Evolutionary conservation across 1,139 yeast genomes (phyloP).

Genomic region (Zygoascus hellenicus): DNA sequence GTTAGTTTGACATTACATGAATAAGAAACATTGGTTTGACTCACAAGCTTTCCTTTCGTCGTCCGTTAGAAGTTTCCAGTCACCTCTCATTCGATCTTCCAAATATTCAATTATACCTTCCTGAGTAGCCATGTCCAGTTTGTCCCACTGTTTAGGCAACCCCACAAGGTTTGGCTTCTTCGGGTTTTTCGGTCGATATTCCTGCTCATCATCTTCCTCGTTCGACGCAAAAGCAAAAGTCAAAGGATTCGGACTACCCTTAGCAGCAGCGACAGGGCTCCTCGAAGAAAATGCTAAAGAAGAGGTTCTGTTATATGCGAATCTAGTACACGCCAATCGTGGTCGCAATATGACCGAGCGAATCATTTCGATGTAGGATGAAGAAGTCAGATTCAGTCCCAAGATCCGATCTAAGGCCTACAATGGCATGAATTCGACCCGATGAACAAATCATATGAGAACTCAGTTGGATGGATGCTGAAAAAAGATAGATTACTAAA

Average conservation of each 20-base stretch:
- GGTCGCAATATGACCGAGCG: too few species aligned
- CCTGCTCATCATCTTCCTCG: slow-evolving; percentile 7
- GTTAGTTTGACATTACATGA: not conserved
- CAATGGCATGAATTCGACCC: too few species aligned
- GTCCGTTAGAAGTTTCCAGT: slow-evolving; percentile 35
- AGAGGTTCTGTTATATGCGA: too few species aligned
- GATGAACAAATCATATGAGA: too few species aligned
- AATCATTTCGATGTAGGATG: too few species aligned
- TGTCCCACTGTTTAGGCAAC: slow-evolving; percentile 35
- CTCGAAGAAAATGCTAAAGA: not conserved
- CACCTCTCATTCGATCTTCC: slow-evolving; percentile 40
- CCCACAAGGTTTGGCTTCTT: slow-evolving; percentile 26
- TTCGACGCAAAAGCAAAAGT: not conserved
- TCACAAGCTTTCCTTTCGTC: slow-evolving; percentile 37
- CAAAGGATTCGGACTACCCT: not conserved
- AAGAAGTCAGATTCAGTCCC: too few species aligned
- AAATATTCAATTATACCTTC: slow-evolving; percentile 42
- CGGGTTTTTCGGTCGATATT: slow-evolving; percentile 4
- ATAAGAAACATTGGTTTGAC: slow-evolving; percentile 13
- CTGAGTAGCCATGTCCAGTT: slow-evolving; percentile 36
- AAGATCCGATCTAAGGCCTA: too few species aligned
- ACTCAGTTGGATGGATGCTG: too few species aligned
- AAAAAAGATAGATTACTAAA: too few species aligned
- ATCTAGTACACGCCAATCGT: too few species aligned
- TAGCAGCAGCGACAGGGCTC: not conserved